A percentile compares a stretch with the other conserved stretches of the same genome.
Conservation (phyloP, 345 rosid genomes). For the Dipteronia sinensis region DNA sequence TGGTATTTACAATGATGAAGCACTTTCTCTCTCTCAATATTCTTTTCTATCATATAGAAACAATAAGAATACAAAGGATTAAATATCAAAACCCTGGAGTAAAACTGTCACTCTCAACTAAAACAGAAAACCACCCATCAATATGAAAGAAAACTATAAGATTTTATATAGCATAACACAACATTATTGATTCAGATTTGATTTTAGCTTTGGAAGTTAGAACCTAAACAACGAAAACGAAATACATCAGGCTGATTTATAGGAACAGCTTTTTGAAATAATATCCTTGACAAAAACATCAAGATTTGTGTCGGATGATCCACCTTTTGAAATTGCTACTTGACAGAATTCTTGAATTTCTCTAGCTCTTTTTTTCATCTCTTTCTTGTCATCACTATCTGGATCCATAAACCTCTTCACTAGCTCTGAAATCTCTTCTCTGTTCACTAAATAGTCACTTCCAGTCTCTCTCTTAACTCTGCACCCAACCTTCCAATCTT, state of each 20-base stretch:
- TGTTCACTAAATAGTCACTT: slow-evolving; percentile 16
- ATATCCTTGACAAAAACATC: slow-evolving; percentile 10
- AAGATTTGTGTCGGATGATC: slow-evolving; percentile 23
- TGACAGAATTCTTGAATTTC: slow-evolving; percentile 20
- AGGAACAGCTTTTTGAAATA: background rate
- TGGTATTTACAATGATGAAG: too few relatives aligned
- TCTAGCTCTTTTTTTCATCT: slow-evolving; percentile 22
- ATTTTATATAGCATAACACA: too few relatives aligned
- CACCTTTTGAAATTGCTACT: slow-evolving; percentile 29
- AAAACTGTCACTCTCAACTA: too few relatives aligned
- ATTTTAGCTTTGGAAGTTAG: too few relatives aligned
- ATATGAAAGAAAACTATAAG: too few relatives aligned
- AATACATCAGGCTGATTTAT: background rate
- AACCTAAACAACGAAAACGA: background rate
- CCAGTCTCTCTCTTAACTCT: slow-evolving; percentile 7
- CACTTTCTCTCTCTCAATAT: too few relatives aligned
- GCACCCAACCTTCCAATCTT: slow-evolving; percentile 47
- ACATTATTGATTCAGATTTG: too few relatives aligned
- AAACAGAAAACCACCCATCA: too few relatives aligned
- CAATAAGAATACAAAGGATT: too few relatives aligned
- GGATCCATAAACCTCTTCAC: slow-evolving; percentile 28
- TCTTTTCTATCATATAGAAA: too few relatives aligned
- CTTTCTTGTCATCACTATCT: slow-evolving; percentile 16
- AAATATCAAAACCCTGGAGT: too few relatives aligned
- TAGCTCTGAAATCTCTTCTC: slow-evolving; percentile 26